Conservation (phyloP, 2,329 filamentous ascomycete genomes). For the Ampelomyces quisqualis region DNA sequence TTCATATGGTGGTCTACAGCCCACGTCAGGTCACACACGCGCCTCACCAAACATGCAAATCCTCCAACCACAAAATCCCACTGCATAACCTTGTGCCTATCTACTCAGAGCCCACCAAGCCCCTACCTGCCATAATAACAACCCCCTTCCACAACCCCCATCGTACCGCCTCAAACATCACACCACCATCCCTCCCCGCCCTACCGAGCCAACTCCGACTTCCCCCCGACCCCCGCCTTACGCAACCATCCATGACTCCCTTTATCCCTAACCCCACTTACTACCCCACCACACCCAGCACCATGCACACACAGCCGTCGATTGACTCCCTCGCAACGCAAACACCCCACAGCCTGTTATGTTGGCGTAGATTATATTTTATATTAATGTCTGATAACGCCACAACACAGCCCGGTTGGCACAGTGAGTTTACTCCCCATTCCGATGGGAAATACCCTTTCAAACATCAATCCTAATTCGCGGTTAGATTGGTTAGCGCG, state of each 20-base stretch:
- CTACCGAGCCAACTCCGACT: background rate
- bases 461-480: background rate
- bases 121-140: too few relatives aligned
- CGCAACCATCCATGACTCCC: background rate
- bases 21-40: too few relatives aligned
- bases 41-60: too few relatives aligned
- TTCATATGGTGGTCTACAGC: too few relatives aligned
- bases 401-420: constrained; percentile 4
- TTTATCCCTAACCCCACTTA: background rate
- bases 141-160: too few relatives aligned
- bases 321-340: too few relatives aligned
- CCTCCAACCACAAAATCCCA: too few relatives aligned
- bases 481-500: constrained; percentile 12
- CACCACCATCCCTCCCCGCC: too few relatives aligned
- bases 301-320: too few relatives aligned
- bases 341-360: too few relatives aligned
- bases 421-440: constrained; percentile 3
- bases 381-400: background rate
- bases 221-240: background rate
- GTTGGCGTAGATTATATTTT: background rate
- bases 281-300: background rate
- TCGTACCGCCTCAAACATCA: background rate
- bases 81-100: too few relatives aligned
- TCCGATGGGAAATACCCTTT: background rate
- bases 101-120: too few relatives aligned